Conservation (phyloP, 352 stramenopile species). For the Phytopythium delawarense region DNA sequence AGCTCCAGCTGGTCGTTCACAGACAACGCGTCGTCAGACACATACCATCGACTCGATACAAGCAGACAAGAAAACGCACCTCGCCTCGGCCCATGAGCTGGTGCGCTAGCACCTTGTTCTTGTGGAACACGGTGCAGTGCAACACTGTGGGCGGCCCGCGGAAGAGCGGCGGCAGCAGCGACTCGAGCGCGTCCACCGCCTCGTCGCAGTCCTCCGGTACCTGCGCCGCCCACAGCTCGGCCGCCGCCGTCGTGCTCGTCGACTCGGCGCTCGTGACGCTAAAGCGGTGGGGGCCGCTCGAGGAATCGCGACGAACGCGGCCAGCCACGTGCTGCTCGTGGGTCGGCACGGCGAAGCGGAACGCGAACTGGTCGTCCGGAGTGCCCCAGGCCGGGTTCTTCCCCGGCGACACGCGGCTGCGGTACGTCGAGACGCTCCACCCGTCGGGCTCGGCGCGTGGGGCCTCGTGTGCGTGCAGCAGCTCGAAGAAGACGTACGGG, state of each 20-base stretch:
- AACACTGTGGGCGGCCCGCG: constrained; percentile 53
- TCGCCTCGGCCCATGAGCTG: constrained; percentile 69
- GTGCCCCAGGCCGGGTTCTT: constrained; percentile 48
- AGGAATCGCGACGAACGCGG: constrained; percentile 9
- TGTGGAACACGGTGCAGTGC: constrained; percentile 67
- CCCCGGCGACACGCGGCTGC: constrained; percentile 45
- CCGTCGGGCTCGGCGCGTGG: constrained; percentile 40
- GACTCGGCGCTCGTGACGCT: constrained; percentile 9
- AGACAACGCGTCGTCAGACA: neutral
- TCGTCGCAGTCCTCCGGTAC: constrained; percentile 23
- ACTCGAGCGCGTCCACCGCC: constrained; percentile 42
- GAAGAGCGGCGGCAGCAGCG: constrained; percentile 60
- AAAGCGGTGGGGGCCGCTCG: neutral
- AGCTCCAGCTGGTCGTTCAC: constrained; percentile 33
- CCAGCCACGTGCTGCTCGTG: constrained; percentile 39
- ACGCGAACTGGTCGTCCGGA: constrained; percentile 54
- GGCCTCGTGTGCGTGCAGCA: constrained; percentile 32
- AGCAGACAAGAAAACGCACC: constrained; percentile 19
- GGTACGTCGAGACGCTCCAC: constrained; percentile 75
- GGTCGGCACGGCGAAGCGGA: constrained; percentile 75
- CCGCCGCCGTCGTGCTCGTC: constrained; percentile 12
- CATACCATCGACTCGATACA: neutral
- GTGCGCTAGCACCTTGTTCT: constrained; percentile 75
- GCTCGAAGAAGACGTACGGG: constrained; percentile 70
- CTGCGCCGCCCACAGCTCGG: constrained; percentile 42